Evolutionary conservation across 768 basidiomycete species (phyloP).

Genomic region (Lactarius pseudohatsudake): DNA sequence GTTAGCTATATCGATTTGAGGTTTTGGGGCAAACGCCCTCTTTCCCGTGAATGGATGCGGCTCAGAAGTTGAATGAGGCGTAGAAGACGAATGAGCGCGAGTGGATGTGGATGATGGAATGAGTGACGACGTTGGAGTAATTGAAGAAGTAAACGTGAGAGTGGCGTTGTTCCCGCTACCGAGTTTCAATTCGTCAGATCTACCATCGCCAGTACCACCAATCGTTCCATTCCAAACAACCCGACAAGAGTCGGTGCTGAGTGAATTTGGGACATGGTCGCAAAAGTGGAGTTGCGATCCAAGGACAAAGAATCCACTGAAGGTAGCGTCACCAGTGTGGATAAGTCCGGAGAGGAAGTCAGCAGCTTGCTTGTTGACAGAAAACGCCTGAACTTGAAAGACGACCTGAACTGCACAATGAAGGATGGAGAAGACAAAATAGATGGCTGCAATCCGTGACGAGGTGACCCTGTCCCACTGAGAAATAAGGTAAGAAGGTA

Average conservation of each 20-base stretch:
- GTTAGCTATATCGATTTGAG: neutral
- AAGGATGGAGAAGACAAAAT: slow-evolving; percentile 63
- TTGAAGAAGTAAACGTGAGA: slow-evolving; percentile 7
- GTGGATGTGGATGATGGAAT: neutral
- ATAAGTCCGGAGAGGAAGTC: slow-evolving; percentile 52
- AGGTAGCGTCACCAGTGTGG: slow-evolving; percentile 47
- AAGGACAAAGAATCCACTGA: slow-evolving; percentile 54
- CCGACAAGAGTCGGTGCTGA: slow-evolving; percentile 43
- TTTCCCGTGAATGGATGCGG: neutral
- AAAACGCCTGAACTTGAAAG: slow-evolving; percentile 66
- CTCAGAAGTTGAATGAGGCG: slow-evolving; percentile 14
- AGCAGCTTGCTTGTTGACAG: slow-evolving; percentile 60
- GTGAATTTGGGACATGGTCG: slow-evolving; percentile 45
- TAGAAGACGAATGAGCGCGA: slow-evolving; percentile 4
- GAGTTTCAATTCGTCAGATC: neutral
- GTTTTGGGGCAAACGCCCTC: neutral
- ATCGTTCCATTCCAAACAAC: slow-evolving; percentile 55
- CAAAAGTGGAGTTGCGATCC: slow-evolving; percentile 57
- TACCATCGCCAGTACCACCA: slow-evolving; percentile 10
- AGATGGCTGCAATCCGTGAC: slow-evolving; percentile 62
- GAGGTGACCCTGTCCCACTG: slow-evolving; percentile 73
- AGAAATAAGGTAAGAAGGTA: neutral
- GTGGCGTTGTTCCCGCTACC: slow-evolving; percentile 31
- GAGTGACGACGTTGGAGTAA: slow-evolving; percentile 7
- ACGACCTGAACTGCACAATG: slow-evolving; percentile 69